These are phyloP conservation scores for Neurospora cerealis DNA, from an alignment of 495 filamentous ascomycete species.

Conservation along the genomic window DNA sequence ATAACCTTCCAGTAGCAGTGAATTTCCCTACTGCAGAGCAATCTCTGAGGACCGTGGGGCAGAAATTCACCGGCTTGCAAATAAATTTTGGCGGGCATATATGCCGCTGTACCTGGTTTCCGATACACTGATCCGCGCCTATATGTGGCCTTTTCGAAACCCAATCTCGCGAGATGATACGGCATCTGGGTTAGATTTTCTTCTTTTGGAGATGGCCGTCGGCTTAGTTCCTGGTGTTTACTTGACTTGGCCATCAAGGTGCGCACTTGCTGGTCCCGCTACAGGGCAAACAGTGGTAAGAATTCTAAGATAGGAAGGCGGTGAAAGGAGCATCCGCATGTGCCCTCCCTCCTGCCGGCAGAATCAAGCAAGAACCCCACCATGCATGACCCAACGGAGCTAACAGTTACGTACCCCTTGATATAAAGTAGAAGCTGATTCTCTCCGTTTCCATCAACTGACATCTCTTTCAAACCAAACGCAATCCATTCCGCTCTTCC, in stretches of 20 bases:
- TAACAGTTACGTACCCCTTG: background rate
- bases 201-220: background rate
- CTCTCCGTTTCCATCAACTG: background rate
- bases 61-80: background rate
- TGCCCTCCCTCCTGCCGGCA: background rate
- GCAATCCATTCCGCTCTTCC: background rate
- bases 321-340: background rate
- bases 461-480: background rate
- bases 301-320: background rate
- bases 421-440: background rate
- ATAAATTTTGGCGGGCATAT: background rate
- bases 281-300: background rate
- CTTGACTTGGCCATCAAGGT: background rate
- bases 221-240: background rate
- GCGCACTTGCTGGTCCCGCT: background rate
- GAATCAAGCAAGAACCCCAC: background rate
- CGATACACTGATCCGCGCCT: background rate
- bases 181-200: background rate
- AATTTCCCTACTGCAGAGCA: background rate
- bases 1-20: background rate
- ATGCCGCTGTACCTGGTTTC: background rate
- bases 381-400: background rate
- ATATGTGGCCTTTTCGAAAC: background rate
- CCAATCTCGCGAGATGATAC: background rate
- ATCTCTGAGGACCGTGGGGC: background rate